Conservation (phyloP, 2,329 filamentous ascomycete species). For the Exophiala sideris region DNA sequence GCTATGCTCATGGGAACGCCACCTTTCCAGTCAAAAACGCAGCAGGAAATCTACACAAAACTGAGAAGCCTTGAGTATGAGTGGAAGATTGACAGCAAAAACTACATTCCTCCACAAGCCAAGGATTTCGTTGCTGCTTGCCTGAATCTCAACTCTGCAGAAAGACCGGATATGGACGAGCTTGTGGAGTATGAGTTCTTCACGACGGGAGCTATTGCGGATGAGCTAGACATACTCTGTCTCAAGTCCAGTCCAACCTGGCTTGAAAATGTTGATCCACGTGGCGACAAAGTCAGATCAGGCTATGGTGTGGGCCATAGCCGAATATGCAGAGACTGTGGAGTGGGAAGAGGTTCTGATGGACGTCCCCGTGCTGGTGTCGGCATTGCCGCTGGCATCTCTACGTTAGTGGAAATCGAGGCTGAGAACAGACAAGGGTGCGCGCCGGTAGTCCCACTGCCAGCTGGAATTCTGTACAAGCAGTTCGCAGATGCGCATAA, state of each 20-base stretch:
- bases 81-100: conserved; percentile 47
- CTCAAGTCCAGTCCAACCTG: conserved; percentile 41
- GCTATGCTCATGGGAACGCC: conserved; percentile 96
- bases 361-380: conserved; percentile 41
- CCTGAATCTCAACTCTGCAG: conserved; percentile 47
- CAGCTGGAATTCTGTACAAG: conserved; percentile 45
- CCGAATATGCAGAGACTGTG: conserved; percentile 44
- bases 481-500: conserved; percentile 40
- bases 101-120: conserved; percentile 48
- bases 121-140: conserved; percentile 48
- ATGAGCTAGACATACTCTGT: conserved; percentile 39
- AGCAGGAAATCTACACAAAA: conserved; percentile 52
- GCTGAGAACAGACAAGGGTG: conserved; percentile 45
- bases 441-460: conserved; percentile 45
- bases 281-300: conserved; percentile 43
- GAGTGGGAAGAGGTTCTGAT: conserved; percentile 43
- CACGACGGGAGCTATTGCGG: conserved; percentile 49
- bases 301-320: conserved; percentile 45
- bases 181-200: conserved; percentile 51
- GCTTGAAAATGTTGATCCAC: conserved; percentile 43
- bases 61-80: conserved; percentile 47
- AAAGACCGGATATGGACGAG: conserved; percentile 48
- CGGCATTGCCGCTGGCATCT: conserved; percentile 45
- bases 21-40: conserved; percentile 78
- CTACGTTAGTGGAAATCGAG: conserved; percentile 45